A percentile compares a stretch with the other conserved stretches of the same genome.
Conservation (phyloP, 192 early-diverging fungal genomes). For the Chytriomyces confervae region DNA sequence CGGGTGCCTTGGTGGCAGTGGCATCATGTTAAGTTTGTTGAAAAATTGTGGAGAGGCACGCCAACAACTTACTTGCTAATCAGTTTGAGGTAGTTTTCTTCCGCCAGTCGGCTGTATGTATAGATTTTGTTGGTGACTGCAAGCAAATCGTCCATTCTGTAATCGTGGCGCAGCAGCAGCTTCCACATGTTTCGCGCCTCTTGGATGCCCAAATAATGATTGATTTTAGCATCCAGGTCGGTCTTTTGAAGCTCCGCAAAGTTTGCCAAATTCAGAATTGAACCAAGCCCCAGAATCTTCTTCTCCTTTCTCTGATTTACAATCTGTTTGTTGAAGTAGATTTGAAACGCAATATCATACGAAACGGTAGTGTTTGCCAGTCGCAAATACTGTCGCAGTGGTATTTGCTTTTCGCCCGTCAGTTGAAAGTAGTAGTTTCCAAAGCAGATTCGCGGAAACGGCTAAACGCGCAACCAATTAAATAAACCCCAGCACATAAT, state of each 20-base stretch:
- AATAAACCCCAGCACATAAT: background rate
- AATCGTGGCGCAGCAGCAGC: constrained; percentile 6
- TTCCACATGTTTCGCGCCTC: constrained; percentile 28
- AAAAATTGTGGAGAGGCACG: background rate
- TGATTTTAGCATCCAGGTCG: constrained; percentile 26
- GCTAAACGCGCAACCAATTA: background rate
- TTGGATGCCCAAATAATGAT: constrained; percentile 15
- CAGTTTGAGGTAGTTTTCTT: constrained; percentile 19
- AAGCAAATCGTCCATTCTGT: constrained; percentile 15
- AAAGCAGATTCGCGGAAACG: background rate
- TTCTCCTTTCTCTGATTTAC: constrained; percentile 4
- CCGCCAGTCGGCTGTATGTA: constrained; percentile 2
- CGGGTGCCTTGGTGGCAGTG: background rate
- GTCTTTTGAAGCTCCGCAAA: constrained; percentile 23
- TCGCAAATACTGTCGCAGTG: background rate
- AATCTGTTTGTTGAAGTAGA: constrained; percentile 22
- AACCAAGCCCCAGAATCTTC: constrained; percentile 2
- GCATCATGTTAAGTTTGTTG: background rate
- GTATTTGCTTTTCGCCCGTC: background rate
- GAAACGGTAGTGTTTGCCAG: background rate
- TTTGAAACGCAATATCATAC: constrained; percentile 26
- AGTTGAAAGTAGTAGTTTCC: constrained; percentile 5
- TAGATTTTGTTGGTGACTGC: background rate
- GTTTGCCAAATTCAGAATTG: background rate
- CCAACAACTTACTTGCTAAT: constrained; percentile 4